Evolutionary conservation across 176 grass and related monocot species (phyloP).

Genomic region (Aegilops speltoides): DNA sequence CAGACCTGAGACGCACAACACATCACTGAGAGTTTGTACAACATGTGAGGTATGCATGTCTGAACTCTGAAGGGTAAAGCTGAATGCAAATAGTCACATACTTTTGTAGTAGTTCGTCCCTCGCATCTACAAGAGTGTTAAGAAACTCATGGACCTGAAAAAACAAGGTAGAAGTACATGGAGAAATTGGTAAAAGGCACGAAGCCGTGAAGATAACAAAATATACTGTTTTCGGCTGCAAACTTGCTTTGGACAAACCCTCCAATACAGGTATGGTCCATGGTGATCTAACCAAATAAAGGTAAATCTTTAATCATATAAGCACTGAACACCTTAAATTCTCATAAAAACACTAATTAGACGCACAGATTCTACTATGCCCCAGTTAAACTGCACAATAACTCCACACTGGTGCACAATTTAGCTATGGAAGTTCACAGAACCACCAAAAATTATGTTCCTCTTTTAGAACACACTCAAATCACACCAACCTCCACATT

Average conservation of each 20-base stretch:
- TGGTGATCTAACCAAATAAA: not conserved
- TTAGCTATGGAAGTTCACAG: too few species aligned
- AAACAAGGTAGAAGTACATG: constrained; percentile 15
- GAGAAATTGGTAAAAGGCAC: not conserved
- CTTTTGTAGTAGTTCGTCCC: constrained; percentile 83
- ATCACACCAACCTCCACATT: constrained; percentile 9
- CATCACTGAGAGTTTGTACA: not conserved
- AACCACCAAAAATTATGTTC: not conserved
- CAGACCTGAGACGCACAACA: constrained; percentile 53
- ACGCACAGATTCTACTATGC: not conserved
- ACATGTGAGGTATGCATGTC: not conserved
- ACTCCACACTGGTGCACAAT: too few species aligned
- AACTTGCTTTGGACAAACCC: not conserved
- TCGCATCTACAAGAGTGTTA: constrained; percentile 73
- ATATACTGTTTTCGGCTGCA: not conserved
- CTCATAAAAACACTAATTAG: not conserved
- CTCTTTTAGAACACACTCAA: not conserved
- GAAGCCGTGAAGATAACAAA: constrained; percentile 16
- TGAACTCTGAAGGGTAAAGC: constrained; percentile 13
- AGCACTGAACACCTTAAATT: constrained; percentile 13
- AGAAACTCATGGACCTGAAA: constrained; percentile 81
- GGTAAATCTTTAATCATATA: not conserved
- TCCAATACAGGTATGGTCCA: not conserved
- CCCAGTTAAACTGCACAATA: not conserved
- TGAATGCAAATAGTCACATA: constrained; percentile 39